phyloP scores from a whole-genome alignment of 441 rosid genomes.

The Dalechampia spathulata region DNA sequence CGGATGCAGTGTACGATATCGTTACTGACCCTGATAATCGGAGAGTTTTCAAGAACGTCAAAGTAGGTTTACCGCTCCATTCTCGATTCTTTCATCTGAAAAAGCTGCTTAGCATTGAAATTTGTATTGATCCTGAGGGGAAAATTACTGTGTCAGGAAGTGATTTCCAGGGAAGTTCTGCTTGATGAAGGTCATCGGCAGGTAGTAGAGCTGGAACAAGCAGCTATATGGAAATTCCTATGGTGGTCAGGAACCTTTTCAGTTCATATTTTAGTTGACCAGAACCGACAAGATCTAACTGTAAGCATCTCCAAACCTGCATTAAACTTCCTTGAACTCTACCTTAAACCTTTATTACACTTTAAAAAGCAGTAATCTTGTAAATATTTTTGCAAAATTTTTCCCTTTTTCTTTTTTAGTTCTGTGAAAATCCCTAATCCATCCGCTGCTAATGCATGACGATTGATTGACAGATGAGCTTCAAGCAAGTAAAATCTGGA shows the following conservation, averaged over 20 bases:
- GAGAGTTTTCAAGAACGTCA: slow-evolving; percentile 88
- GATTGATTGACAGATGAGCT: slow-evolving; percentile 84
- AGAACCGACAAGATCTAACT: slow-evolving; percentile 61
- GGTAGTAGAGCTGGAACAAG: slow-evolving; percentile 85
- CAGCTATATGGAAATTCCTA: slow-evolving; percentile 86
- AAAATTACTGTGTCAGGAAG: slow-evolving; percentile 45
- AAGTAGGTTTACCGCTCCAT: slow-evolving; percentile 33
- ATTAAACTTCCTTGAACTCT: no score
- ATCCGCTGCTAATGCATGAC: no score
- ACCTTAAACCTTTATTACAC: no score
- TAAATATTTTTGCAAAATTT: no score
- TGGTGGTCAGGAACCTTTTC: slow-evolving; percentile 96
- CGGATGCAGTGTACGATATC: slow-evolving; percentile 78
- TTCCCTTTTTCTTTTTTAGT: no score
- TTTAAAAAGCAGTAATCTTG: no score
- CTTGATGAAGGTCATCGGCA: slow-evolving; percentile 76
- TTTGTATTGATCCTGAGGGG: slow-evolving; percentile 5
- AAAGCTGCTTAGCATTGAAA: not conserved
- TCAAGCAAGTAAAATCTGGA: slow-evolving; percentile 75
- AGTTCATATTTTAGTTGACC: slow-evolving; percentile 80
- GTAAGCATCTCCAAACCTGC: no score
- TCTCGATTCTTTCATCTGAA: not conserved
- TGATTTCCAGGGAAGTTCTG: slow-evolving; percentile 61
- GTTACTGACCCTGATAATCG: slow-evolving; percentile 81
- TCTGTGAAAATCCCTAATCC: no score